Evolutionary conservation across 2,329 filamentous ascomycete species (phyloP), one percentile per base, ranked within the genome.

Genomic region (Colletotrichum euphorbiae): DNA sequence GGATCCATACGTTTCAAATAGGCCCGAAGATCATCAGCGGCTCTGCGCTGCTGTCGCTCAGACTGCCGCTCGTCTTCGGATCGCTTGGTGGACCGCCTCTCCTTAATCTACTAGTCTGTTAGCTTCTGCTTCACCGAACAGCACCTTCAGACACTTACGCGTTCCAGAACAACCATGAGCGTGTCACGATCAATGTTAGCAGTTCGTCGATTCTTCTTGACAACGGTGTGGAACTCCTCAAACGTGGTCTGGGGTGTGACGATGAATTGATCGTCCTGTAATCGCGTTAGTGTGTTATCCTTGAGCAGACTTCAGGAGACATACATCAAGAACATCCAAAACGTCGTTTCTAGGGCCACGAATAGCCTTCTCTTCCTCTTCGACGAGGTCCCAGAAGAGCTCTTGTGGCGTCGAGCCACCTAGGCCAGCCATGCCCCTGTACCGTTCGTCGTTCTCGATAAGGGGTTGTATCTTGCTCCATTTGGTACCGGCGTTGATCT

Each of bases 381-480:
- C 96, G 28, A 98, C 86, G 54, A 94, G 84, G 77, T 99, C 96
- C 93, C 95, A 98, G 82, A 99, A 98, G 6, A 99, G 84, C 75
- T 98, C 94, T 71, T 97, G 86, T 13, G 96, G 93, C 4, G 89
- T 92, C 4, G 94, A 97, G 63, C 95, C 94, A 67, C 87, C 81
- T 76, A 97, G 93, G 58, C 94, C 94, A 68, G 94, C 87, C 84
- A 97, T 93, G 71, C 89, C 90, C 73, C 84, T 86, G 79, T 97
- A 98, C 72, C 94, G 92, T 54, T 91, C 87, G 75, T 99, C 96
- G 62, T 92, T 84, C 73, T 92, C 88, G 72, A 99, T 87, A 54
- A 91, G 77, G 0, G 91, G 89, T 72, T 91, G 84, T 71, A 98
- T 85, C 67, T 94, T 88, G 79, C 87, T 92, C 96, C 96, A 99